phyloP scores from a whole-genome alignment of 2,329 filamentous ascomycete species.

The Penicillium polonicum region DNA sequence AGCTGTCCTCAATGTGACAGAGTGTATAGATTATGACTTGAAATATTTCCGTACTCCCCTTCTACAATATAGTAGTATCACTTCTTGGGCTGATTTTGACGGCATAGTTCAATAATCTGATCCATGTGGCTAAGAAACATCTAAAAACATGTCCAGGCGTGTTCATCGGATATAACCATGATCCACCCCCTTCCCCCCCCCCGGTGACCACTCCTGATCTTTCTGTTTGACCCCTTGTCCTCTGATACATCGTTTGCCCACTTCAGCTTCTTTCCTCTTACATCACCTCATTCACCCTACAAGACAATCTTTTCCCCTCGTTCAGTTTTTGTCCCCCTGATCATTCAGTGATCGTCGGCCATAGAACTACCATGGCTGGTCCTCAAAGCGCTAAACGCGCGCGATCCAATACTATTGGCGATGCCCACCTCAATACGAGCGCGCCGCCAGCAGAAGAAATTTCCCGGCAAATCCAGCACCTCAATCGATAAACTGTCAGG shows the following conservation, averaged over 20 bases:
- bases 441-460: neutral
- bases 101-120: neutral
- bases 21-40: constrained; percentile 29
- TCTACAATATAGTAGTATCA: neutral
- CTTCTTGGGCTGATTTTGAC: neutral
- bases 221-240: neutral
- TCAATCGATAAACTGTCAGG: neutral
- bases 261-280: neutral
- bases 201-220: neutral
- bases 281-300: neutral
- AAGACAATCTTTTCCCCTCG: neutral
- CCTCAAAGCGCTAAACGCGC: neutral
- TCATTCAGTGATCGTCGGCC: neutral
- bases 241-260: neutral
- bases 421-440: neutral
- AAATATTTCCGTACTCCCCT: constrained; percentile 13
- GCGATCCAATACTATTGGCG: neutral
- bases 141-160: neutral
- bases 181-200: too few species aligned
- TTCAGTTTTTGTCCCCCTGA: neutral
- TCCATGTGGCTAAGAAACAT: neutral
- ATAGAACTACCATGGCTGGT: neutral
- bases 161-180: neutral
- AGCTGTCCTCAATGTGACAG: constrained; percentile 16
- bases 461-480: neutral